Base-by-base conservation (phyloP, 805 yeast species). In the Naumovozyma baii region DNA sequence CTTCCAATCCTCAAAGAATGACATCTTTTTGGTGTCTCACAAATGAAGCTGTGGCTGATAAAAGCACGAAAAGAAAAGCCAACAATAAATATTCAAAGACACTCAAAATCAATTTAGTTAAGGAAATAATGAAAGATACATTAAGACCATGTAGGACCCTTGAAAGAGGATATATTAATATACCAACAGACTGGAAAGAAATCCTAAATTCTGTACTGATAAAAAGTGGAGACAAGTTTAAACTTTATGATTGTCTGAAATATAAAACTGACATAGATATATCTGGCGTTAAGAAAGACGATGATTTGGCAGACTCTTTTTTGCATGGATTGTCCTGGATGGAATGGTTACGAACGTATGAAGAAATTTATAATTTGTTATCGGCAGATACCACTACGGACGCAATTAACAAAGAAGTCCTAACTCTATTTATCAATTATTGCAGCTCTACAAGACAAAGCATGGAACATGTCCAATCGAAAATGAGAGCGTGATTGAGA, bases 211-310 rank as follows among this genome's bases (percentile, higher is more conserved):
- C 4, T 33, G 36, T 19, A 17, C 5, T 13, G 19, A 28, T 4
- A 20, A 19, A 10, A 26, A 26, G 4, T 40, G 15, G 20, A 40
- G 31, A 7, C 10, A 22, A 22, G 12, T 29, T n/a, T 10, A 31
- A 35, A 47, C 39, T 65, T 46, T 78, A 82, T 63, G 92, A 86
- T 66, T 82, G 86, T 52, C 73, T 83, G 63, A 48, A 81, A 63
- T n/a, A n/a, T n/a, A n/a, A n/a, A 12, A n/a, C 7, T 5, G 31
- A 29, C 5, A 29, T 13, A n/a, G 13, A 34, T 22, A 34, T 20
- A 13, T 16, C 52, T 10, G 63, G 63, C 0, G 36, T 44, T 3
- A 57, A 54, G 16, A 80, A 80, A 52, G 72, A 73, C 33, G 88
- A 80, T 52, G 88, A 80, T 53, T 59, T 80, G 40, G 72, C 78